Percentiles rank a stretch among this genome's conserved stretches.
These are phyloP conservation scores for Oxytropis ochrocephala DNA, from an alignment of 306 rosid species.

Conservation along the genomic window DNA sequence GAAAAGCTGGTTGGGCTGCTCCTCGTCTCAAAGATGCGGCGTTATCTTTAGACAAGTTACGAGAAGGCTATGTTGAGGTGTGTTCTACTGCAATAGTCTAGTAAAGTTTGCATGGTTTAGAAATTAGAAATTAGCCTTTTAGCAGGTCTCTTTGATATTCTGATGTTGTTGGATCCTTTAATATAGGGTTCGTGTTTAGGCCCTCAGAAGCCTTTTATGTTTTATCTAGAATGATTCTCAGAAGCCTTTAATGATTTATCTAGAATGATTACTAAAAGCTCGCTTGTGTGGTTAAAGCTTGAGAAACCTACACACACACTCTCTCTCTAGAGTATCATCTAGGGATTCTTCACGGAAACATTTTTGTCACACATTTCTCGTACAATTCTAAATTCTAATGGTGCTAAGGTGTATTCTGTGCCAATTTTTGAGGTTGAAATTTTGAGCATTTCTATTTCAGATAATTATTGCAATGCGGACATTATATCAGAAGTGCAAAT, in stretches of 20 bases:
- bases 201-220: background rate
- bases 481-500: slow-evolving; percentile 79
- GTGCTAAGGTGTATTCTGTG: background rate
- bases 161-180: background rate
- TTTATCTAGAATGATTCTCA: slow-evolving; percentile 3
- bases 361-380: background rate
- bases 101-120: slow-evolving; percentile 13
- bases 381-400: background rate
- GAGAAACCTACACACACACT: background rate
- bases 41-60: slow-evolving; percentile 71
- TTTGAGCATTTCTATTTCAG: slow-evolving; percentile 31
- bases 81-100: slow-evolving; percentile 23
- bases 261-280: background rate
- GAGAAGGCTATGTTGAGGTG: slow-evolving; percentile 87
- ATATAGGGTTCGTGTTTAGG: background rate
- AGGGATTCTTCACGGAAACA: slow-evolving; percentile 12
- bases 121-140: background rate
- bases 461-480: slow-evolving; percentile 79
- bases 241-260: too few species aligned
- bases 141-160: background rate
- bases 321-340: background rate
- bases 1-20: slow-evolving; percentile 88
- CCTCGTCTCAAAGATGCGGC: slow-evolving; percentile 92
- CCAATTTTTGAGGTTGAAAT: slow-evolving; percentile 1
- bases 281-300: background rate